Base-by-base conservation (phyloP, 2,329 filamentous ascomycete species). In the Magnaporthales sp. region DNA sequence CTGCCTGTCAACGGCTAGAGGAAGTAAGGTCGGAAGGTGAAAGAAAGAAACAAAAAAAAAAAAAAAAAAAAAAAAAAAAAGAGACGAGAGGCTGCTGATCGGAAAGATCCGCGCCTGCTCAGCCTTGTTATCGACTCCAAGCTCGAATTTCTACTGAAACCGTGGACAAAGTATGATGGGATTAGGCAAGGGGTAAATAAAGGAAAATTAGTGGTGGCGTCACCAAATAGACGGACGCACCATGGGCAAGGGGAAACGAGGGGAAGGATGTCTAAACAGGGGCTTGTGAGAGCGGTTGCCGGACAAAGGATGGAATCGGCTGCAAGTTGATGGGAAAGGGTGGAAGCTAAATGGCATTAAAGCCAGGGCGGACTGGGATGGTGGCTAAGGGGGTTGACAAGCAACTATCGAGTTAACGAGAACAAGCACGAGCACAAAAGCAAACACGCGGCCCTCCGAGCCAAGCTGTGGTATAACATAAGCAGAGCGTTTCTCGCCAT, bases 1-100 rank as follows among this genome's bases (percentile, higher is more conserved):
- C 38, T 31, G 38, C 38, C 38, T 19, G 38, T 46, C 38, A 46
- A 46, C 38, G 38, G 38, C 4, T 11, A 46, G n/a, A n/a, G 22
- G n/a, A 60, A 62, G 26, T 26, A 54, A 62, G 46, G 62, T 15
- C n/a, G n/a, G n/a, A n/a, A n/a, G 29, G 29, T 54, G 32, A 64
- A 46, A 13, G n/a, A 67, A 68, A 65, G 56, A 67, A 26, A 24
- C 22, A 30, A 61, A 15, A 15, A 15, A 29, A 29, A 29, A 62
- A 2, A 15, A 31, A 62, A 68, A 27, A 30, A 60, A 60, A 60
- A 24, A 8, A 24, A 26, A 26, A 24, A 60, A 60, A 1, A 60
- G n/a, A 60, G 56, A 24, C 56, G 56, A 60, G 27, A 60, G 27
- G 56, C 56, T 26, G 56, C 56, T 51, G 38, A 46, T 46, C 38